Evolutionary conservation across 306 rosid species (phyloP).

Genomic region (Quercus rubra): DNA sequence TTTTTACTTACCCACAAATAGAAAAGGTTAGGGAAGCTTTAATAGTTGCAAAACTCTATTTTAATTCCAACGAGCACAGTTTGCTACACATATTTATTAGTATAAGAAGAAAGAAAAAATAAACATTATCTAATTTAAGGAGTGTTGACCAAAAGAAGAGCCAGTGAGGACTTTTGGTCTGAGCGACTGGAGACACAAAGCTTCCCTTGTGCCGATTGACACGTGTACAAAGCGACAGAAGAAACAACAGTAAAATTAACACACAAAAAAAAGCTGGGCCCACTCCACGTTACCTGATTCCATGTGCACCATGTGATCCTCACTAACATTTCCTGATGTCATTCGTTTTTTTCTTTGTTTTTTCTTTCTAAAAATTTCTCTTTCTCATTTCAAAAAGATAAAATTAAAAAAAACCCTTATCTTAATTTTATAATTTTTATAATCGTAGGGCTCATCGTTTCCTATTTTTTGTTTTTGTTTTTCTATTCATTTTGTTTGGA

Average conservation of each 20-base stretch:
- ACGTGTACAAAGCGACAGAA: conserved; percentile 33
- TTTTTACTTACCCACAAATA: no score
- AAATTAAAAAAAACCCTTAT: no score
- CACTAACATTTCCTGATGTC: not conserved
- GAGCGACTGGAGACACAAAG: conserved; percentile 9
- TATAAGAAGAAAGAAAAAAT: not conserved
- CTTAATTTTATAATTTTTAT: no score
- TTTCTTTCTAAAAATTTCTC: not conserved
- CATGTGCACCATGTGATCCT: conserved; percentile 33
- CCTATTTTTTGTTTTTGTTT: no score
- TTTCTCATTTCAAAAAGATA: not conserved
- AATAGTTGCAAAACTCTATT: not conserved
- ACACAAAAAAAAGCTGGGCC: not conserved
- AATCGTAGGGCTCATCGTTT: no score
- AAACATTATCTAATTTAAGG: not conserved
- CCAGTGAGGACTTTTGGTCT: conserved; percentile 16
- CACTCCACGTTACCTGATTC: not conserved
- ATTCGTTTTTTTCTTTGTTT: not conserved
- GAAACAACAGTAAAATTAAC: not conserved
- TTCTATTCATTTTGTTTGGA: no score
- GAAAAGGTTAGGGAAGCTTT: not conserved
- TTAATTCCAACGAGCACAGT: not conserved
- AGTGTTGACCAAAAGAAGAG: conserved; percentile 16
- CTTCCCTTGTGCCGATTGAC: not conserved
- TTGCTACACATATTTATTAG: not conserved